These are phyloP conservation scores for Sporobolus alterniflorus DNA, from an alignment of 202 grass and related monocot genomes.

Conservation along the genomic window DNA sequence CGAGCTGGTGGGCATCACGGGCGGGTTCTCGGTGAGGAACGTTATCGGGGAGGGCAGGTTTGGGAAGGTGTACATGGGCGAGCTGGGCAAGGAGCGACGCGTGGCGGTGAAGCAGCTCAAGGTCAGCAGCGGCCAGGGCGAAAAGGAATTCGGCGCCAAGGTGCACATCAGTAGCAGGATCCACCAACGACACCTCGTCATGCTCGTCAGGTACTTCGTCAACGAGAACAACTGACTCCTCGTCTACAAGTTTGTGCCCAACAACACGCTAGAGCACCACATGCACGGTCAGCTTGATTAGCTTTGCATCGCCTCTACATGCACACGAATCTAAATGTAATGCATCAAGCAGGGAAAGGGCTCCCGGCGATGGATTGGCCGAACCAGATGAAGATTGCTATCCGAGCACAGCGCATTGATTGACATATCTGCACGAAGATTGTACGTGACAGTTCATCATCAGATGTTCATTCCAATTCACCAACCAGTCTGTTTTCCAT, in stretches of 20 bases:
- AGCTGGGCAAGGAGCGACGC: slow-evolving; percentile 58
- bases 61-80: slow-evolving; percentile 75
- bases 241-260: slow-evolving; percentile 83
- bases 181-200: slow-evolving; percentile 90
- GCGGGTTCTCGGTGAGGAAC: slow-evolving; percentile 59
- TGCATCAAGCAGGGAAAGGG: slow-evolving; percentile 49
- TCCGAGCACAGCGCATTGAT: slow-evolving; percentile 81
- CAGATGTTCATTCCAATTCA: background rate
- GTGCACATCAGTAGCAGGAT: slow-evolving; percentile 89
- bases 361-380: slow-evolving; percentile 74
- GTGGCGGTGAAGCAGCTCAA: slow-evolving; percentile 94
- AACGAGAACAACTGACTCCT: slow-evolving; percentile 64
- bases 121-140: slow-evolving; percentile 60
- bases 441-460: slow-evolving; percentile 48
- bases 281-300: slow-evolving; percentile 56
- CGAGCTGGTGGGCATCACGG: slow-evolving; percentile 63
- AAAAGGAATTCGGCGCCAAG: slow-evolving; percentile 75
- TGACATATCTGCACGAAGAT: slow-evolving; percentile 92
- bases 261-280: slow-evolving; percentile 73
- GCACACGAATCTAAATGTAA: background rate
- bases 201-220: slow-evolving; percentile 76
- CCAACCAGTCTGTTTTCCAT: background rate
- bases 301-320: background rate
- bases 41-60: slow-evolving; percentile 89
- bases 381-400: slow-evolving; percentile 81